Base-by-base conservation (phyloP, 352 stramenopile genomes). In the Phytophthora boehmeriae region DNA sequence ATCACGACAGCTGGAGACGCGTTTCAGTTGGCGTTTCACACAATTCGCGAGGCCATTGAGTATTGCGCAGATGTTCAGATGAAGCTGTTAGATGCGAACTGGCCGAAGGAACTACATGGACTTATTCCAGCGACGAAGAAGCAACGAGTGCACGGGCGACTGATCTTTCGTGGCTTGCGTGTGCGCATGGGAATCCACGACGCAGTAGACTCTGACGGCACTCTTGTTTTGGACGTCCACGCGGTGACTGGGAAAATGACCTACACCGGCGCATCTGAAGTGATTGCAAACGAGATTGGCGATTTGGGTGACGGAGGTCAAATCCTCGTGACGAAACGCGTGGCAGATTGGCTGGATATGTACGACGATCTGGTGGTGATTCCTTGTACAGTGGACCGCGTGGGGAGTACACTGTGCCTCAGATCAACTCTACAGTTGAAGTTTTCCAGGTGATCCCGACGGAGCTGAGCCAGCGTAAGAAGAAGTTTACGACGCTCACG, bases 151-250 rank as follows among this genome's bases (percentile, higher is more conserved):
- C 66, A 73, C n/a, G 59, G 62, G 9, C 70, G 73, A 30, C 57
- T 75, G 16, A 63, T 86, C 28, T 86, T 86, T 27, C 49, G 60
- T 6, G 76, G 76, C 6, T 45, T 86, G 8, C 64, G 76, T 1
- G 72, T 86, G 2, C 76, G 76, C n/a, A 86, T 86, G 76, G 76
- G 76, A 5, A 83, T 86, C 25, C 76, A 86, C 51, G 76, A 76
- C 32, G 66, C 76, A 2, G 50, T 61, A 0, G 58, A 76, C 11
- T 53, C 65, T 0, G 73, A 82, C 22, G 73, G 73, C 2, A 16
- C 59, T 2, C 27, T 82, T 8, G 47, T 82, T 17, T 53, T 71
- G 16, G 59, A 76, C n/a, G 60, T 77, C 5, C 76, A 85, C 41
- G 63, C 69, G 0, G 73, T 85, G 0, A 85, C 76, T 5, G 67